Base-by-base conservation (phyloP, 768 basidiomycete genomes). In the Kwoniella bestiolae region DNA sequence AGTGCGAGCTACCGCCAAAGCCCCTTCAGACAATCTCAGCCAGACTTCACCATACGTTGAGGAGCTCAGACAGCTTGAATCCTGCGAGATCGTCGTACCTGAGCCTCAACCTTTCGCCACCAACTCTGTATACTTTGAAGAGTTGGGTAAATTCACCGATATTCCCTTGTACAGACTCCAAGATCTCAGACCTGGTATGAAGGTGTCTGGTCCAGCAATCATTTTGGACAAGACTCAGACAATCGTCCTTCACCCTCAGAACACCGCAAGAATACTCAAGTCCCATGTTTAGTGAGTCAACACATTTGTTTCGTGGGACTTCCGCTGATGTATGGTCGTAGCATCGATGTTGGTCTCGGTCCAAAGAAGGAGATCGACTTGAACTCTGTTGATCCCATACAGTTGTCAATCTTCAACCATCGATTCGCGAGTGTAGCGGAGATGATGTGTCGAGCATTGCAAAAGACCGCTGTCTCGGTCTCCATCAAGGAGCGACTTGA, bases 351-450 rank as follows among this genome's bases (percentile, higher is more conserved):
- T 49, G 74, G 74, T 11, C 62, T 76, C 12, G 74, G 75, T 5
- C 68, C 70, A 2, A 61, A 71, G 34, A 72, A 72, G 51, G 56
- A 56, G 34, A 64, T 74, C 58, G 65, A 67, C 49, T 53, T 69
- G 32, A 59, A 35, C 4, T 55, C 65, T 16, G 74, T 75, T 21
- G 74, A 75, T 50, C 74, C 74, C 7, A 69, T 75, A 25, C 83
- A 93, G 31, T 84, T 96, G 50, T 92, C 92, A 1, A 86, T 98
- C 56, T 97, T 96, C 73, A 91, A 92, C 11, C 94, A 96, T 76
- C 90, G 94, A 53, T 94, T 97, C 83, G 96, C 96, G 94, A 91
- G 91, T 73, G 91, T 97, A n/a, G 93, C 93, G 4, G 94, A 95
- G 78, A 71, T 73, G 21, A 96, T 95, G 94, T 93, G 93, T 14